Evolutionary conservation across 441 rosid species (phyloP).

Genomic region (Omphalea diandra): DNA sequence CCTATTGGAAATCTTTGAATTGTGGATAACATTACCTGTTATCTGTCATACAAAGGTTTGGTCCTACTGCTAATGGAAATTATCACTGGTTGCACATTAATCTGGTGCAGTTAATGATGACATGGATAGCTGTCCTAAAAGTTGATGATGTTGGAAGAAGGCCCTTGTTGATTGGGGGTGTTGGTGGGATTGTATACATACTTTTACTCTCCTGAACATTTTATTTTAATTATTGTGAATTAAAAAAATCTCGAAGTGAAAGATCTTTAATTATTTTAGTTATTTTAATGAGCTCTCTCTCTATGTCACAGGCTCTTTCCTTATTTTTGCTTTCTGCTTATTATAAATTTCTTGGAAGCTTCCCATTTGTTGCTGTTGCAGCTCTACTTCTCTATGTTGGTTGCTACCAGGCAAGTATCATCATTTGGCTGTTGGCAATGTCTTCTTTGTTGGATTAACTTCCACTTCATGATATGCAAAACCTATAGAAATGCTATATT

Average conservation of each 20-base stretch:
- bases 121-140: slow-evolving; percentile 87
- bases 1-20: not conserved
- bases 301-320: slow-evolving; percentile 61
- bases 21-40: slow-evolving; percentile 1
- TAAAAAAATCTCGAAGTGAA: too few species aligned
- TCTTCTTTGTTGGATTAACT: not conserved
- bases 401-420: slow-evolving; percentile 75
- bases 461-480: not conserved
- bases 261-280: too few species aligned
- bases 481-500: not conserved
- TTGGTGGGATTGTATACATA: slow-evolving; percentile 77
- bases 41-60: not conserved
- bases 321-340: slow-evolving; percentile 83
- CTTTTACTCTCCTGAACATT: slow-evolving; percentile 13
- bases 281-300: too few species aligned
- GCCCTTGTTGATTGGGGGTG: slow-evolving; percentile 91
- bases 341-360: slow-evolving; percentile 77
- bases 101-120: slow-evolving; percentile 74
- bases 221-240: too few species aligned
- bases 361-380: slow-evolving; percentile 75
- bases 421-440: slow-evolving; percentile 16
- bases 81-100: slow-evolving; percentile 18
- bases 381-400: slow-evolving; percentile 94
- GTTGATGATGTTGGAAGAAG: slow-evolving; percentile 97
- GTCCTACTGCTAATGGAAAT: slow-evolving; percentile 15